Evolutionary conservation across 2,329 filamentous ascomycete species (phyloP).

Genomic region (Neopestalotiopsis rosae): DNA sequence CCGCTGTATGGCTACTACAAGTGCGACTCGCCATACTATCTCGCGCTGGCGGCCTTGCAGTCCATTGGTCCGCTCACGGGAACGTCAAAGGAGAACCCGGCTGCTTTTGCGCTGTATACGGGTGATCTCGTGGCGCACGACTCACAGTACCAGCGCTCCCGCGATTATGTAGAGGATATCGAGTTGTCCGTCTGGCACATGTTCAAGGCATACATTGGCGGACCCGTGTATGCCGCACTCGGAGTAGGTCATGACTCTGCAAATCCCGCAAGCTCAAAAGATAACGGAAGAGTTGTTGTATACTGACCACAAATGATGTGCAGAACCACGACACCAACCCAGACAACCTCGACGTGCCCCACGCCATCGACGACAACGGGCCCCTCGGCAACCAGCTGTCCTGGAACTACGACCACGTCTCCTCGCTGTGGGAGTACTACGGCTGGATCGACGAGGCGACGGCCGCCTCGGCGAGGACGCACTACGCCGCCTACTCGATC

Average conservation of each 20-base stretch:
- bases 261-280: background rate
- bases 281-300: no score
- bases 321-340: slow-evolving; percentile 61
- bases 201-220: slow-evolving; percentile 60
- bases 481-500: slow-evolving; percentile 62
- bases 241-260: slow-evolving; percentile 36
- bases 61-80: slow-evolving; percentile 61
- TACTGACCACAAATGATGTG: background rate
- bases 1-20: slow-evolving; percentile 59
- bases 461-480: slow-evolving; percentile 51
- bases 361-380: slow-evolving; percentile 52
- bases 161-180: slow-evolving; percentile 57
- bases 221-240: slow-evolving; percentile 60
- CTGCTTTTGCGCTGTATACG: slow-evolving; percentile 62
- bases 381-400: slow-evolving; percentile 58
- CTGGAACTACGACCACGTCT: slow-evolving; percentile 63
- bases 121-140: slow-evolving; percentile 64
- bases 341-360: slow-evolving; percentile 56
- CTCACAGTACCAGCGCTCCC: slow-evolving; percentile 53
- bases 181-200: slow-evolving; percentile 58
- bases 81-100: slow-evolving; percentile 48
- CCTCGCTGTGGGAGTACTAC: slow-evolving; percentile 60
- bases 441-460: slow-evolving; percentile 55
- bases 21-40: slow-evolving; percentile 64
- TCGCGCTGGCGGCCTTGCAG: slow-evolving; percentile 60